A percentile compares a stretch with the other conserved stretches of the same genome.
These are phyloP conservation scores for Mycena sanguinolenta DNA, from an alignment of 768 basidiomycete species.

Conservation along the genomic window DNA sequence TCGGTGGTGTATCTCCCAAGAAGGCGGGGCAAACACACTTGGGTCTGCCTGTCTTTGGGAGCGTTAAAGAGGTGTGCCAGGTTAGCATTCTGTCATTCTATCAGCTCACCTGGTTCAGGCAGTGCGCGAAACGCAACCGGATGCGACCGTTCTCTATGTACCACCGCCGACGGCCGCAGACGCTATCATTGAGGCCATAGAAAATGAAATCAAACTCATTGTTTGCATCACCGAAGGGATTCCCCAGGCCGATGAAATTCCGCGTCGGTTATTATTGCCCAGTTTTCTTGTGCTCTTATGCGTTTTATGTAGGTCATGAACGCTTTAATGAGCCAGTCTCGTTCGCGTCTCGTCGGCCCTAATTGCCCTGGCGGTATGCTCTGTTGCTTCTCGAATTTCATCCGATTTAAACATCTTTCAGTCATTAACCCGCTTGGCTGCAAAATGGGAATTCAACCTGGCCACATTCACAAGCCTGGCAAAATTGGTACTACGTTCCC, in stretches of 20 bases:
- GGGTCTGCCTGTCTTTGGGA: slow-evolving; percentile 94
- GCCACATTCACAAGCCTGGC: slow-evolving; percentile 96
- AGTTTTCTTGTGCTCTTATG: slow-evolving; percentile 6
- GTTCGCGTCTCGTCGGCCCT: slow-evolving; percentile 95
- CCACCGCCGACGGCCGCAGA: slow-evolving; percentile 97
- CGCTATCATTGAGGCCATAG: slow-evolving; percentile 98
- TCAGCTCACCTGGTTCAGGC: slow-evolving; percentile 65
- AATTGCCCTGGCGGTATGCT: slow-evolving; percentile 90
- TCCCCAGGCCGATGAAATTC: slow-evolving; percentile 97
- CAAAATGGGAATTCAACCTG: slow-evolving; percentile 99
- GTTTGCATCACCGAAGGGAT: slow-evolving; percentile 99
- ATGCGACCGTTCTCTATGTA: slow-evolving; percentile 97
- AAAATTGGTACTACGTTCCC: slow-evolving; percentile 79
- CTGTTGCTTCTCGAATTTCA: neutral
- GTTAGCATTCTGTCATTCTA: neutral
- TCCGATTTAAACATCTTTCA: slow-evolving; percentile 32
- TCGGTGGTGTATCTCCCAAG: slow-evolving; percentile 96
- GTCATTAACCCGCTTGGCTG: slow-evolving; percentile 97
- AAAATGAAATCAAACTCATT: slow-evolving; percentile 97
- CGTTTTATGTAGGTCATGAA: slow-evolving; percentile 80
- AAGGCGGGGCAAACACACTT: slow-evolving; percentile 97
- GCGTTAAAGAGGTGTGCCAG: slow-evolving; percentile 83
- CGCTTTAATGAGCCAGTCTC: slow-evolving; percentile 93
- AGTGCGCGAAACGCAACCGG: slow-evolving; percentile 86
- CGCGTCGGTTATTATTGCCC: slow-evolving; percentile 62